These are phyloP conservation scores for Epipyxis sp. DNA, from an alignment of 108 stramenopile genomes.

Conservation along the genomic window DNA sequence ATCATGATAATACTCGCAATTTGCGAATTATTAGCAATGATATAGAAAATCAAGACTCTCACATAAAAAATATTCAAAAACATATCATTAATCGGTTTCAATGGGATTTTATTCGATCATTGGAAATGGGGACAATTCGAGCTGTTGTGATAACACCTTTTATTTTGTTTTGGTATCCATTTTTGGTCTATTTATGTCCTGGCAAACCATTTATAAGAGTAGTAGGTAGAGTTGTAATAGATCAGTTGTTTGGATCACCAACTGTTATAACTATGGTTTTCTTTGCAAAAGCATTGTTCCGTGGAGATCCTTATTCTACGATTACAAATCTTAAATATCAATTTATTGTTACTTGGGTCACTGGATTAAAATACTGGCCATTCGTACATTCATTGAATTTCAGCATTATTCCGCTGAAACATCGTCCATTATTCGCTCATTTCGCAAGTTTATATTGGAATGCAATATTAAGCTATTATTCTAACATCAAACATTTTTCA, in stretches of 20 bases:
- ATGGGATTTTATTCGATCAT: background rate
- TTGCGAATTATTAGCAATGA: too few relatives aligned
- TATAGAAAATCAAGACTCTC: too few relatives aligned
- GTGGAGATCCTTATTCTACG: background rate
- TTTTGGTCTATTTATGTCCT: background rate
- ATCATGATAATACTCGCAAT: background rate
- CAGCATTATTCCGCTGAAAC: conserved; percentile 3
- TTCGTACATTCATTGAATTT: conserved; percentile 9
- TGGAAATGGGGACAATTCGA: background rate
- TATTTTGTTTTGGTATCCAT: background rate
- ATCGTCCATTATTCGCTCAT: conserved; percentile 12
- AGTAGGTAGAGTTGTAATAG: background rate
- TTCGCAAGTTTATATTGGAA: conserved; percentile 25
- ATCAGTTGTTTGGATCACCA: background rate
- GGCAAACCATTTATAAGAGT: background rate
- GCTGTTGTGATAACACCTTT: conserved; percentile 10
- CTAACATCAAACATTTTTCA: background rate
- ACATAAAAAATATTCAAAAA: too few relatives aligned
- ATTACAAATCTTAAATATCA: background rate
- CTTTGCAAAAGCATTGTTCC: background rate
- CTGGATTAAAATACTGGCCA: conserved; percentile 15
- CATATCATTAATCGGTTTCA: too few relatives aligned
- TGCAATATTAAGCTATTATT: conserved; percentile 2
- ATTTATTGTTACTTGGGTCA: background rate
- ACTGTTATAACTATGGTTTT: background rate